Percentiles rank a stretch among this genome's conserved stretches.
Evolutionary conservation across 257 asterid species (phyloP).

Genomic region (Solanum lycopersicoides): DNA sequence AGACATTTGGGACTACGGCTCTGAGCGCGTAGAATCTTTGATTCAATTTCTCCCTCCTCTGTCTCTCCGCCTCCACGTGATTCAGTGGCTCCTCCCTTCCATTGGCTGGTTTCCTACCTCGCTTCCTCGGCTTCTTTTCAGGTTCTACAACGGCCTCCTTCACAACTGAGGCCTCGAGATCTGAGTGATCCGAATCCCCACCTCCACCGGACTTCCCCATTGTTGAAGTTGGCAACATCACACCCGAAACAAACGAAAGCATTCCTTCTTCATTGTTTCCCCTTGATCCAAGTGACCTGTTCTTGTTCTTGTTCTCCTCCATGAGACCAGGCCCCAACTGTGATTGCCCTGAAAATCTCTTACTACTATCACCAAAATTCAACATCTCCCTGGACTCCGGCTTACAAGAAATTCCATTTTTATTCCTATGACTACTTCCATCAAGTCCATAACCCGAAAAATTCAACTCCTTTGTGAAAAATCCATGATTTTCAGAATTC

Average conservation of each 20-base stretch:
- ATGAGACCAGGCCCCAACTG: background rate
- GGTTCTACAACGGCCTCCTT: conserved; percentile 58
- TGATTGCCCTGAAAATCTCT: conserved; percentile 27
- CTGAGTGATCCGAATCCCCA: conserved; percentile 69
- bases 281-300: conserved; percentile 34
- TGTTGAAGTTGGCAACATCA: conserved; percentile 36
- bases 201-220: conserved; percentile 26
- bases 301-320: conserved; percentile 28
- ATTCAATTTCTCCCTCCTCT: conserved; percentile 83
- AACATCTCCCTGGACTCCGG: conserved; percentile 52
- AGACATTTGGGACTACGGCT: conserved; percentile 82
- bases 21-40: conserved; percentile 73
- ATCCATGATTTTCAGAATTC: conserved; percentile 30
- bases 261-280: conserved; percentile 63
- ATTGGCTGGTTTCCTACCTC: conserved; percentile 84
- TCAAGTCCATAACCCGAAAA: conserved; percentile 41
- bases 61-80: conserved; percentile 94
- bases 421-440: conserved; percentile 18
- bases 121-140: conserved; percentile 62
- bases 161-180: conserved; percentile 68
- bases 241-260: conserved; percentile 69
- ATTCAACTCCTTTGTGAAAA: conserved; percentile 32
- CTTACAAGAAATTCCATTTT: conserved; percentile 20
- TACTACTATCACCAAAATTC: conserved; percentile 39
- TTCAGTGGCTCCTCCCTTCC: conserved; percentile 88